These are phyloP conservation scores for Phlegmacium glaucopus DNA, from an alignment of 768 basidiomycete species.

Conservation along the genomic window DNA sequence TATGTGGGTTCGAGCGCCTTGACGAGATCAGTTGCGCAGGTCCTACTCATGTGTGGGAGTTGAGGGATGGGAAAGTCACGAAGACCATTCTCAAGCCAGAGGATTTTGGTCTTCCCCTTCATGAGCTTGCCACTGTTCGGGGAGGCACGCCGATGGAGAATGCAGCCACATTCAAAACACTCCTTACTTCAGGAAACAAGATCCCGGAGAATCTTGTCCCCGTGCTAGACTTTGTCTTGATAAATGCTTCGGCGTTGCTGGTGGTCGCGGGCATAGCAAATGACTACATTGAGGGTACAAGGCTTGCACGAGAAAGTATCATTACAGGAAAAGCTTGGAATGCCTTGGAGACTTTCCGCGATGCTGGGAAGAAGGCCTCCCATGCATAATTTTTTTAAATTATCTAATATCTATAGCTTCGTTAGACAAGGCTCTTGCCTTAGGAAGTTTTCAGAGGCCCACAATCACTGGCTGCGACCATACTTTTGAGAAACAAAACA, in stretches of 20 bases:
- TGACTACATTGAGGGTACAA: conserved; percentile 68
- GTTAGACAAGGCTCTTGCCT: too few relatives aligned
- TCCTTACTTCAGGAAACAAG: conserved; percentile 57
- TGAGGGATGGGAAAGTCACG: conserved; percentile 59
- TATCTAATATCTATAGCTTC: too few relatives aligned
- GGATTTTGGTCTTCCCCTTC: conserved; percentile 72
- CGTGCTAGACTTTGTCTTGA: conserved; percentile 80
- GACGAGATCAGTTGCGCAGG: conserved; percentile 98
- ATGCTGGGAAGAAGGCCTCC: conserved; percentile 31
- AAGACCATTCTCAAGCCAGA: conserved; percentile 61
- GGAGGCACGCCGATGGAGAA: conserved; percentile 81
- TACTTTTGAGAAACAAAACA: too few relatives aligned
- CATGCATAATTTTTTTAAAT: too few relatives aligned
- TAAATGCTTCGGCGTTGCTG: conserved; percentile 88
- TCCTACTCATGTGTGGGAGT: conserved; percentile 80
- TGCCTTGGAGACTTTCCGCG: conserved; percentile 50
- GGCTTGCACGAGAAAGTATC: conserved; percentile 60
- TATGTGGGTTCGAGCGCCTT: conserved; percentile 87
- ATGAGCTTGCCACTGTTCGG: conserved; percentile 66
- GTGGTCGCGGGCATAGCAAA: conserved; percentile 77
- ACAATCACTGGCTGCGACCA: too few relatives aligned
- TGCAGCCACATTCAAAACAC: conserved; percentile 61
- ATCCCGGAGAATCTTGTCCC: conserved; percentile 58
- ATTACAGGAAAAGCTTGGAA: conserved; percentile 58
- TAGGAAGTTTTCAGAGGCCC: too few relatives aligned